Evolutionary conservation across 2,329 filamentous ascomycete genomes (phyloP).

Genomic region (Diplodia mutila): DNA sequence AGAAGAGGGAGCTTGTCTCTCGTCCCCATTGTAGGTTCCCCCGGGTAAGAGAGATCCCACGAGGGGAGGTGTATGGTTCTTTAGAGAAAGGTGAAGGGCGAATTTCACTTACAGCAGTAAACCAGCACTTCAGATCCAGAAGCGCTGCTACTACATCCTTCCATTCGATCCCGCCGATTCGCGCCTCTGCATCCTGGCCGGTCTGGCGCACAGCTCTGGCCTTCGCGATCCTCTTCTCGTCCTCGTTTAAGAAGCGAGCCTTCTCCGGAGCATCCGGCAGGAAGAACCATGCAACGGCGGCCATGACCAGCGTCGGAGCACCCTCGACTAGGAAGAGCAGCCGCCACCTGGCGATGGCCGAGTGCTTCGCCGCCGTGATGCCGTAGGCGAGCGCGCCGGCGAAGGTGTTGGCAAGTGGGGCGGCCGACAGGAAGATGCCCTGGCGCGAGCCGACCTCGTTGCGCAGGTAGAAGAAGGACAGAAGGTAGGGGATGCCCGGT

Average conservation of each 20-base stretch:
- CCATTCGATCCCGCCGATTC: conserved; percentile 37
- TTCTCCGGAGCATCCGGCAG: conserved; percentile 51
- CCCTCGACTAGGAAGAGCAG: conserved; percentile 56
- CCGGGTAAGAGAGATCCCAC: too few relatives aligned
- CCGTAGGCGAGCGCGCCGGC: conserved; percentile 63
- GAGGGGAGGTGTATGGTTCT: too few relatives aligned
- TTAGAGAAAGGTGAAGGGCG: too few relatives aligned
- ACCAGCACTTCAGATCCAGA: conserved; percentile 41
- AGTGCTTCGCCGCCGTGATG: conserved; percentile 51
- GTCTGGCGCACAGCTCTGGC: conserved; percentile 38
- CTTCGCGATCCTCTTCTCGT: conserved; percentile 43
- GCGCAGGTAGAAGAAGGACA: conserved; percentile 64
- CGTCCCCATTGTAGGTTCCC: too few relatives aligned
- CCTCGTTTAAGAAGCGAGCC: conserved; percentile 47
- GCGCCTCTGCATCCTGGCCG: conserved; percentile 31
- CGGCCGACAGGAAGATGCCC: conserved; percentile 57
- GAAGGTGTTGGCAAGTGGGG: conserved; percentile 77
- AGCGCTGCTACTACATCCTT: conserved; percentile 37
- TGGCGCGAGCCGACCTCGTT: conserved; percentile 60
- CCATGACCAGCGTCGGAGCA: conserved; percentile 48
- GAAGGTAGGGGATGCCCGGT: conserved; percentile 53
- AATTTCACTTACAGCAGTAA: conserved; percentile 39
- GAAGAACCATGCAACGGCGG: conserved; percentile 47
- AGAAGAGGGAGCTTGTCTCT: too few relatives aligned
- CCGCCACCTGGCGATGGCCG: conserved; percentile 64